These are phyloP conservation scores for Nissolia schottii DNA, from an alignment of 306 rosid genomes.

Conservation along the genomic window DNA sequence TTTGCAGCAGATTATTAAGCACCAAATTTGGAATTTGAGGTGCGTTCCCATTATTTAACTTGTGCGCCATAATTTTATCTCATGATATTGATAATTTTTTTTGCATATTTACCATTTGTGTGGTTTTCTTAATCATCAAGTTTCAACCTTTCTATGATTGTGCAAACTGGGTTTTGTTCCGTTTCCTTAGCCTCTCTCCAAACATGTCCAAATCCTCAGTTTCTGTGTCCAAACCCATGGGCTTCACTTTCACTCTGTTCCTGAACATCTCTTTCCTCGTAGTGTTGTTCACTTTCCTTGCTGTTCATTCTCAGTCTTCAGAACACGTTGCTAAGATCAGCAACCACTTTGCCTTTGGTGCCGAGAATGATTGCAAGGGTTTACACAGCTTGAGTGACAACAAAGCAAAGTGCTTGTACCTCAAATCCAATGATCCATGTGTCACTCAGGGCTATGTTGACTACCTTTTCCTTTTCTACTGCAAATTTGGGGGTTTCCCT, in stretches of 20 bases:
- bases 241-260: slow-evolving; percentile 36
- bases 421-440: slow-evolving; percentile 45
- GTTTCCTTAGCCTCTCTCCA: neutral
- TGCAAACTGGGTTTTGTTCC: slow-evolving; percentile 18
- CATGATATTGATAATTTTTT: neutral
- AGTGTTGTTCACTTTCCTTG: slow-evolving; percentile 26
- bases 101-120: neutral
- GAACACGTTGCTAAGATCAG: slow-evolving; percentile 23
- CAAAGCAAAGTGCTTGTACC: slow-evolving; percentile 37
- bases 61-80: no score
- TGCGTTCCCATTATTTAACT: neutral
- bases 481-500: slow-evolving; percentile 44
- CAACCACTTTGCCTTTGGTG: neutral
- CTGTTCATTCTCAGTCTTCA: slow-evolving; percentile 29
- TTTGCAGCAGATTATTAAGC: neutral
- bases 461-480: slow-evolving; percentile 52
- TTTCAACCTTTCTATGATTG: slow-evolving; percentile 5
- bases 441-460: slow-evolving; percentile 45
- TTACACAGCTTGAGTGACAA: slow-evolving; percentile 31
- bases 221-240: slow-evolving; percentile 17
- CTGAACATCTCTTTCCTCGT: slow-evolving; percentile 42
- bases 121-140: slow-evolving; percentile 17
- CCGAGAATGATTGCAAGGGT: slow-evolving; percentile 26
- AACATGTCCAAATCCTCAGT: neutral
- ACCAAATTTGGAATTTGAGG: neutral